A percentile compares a stretch with the other conserved stretches of the same genome.
Evolutionary conservation across 1,284 basidiomycete species (phyloP).

Genomic region (Trametes sp.): DNA sequence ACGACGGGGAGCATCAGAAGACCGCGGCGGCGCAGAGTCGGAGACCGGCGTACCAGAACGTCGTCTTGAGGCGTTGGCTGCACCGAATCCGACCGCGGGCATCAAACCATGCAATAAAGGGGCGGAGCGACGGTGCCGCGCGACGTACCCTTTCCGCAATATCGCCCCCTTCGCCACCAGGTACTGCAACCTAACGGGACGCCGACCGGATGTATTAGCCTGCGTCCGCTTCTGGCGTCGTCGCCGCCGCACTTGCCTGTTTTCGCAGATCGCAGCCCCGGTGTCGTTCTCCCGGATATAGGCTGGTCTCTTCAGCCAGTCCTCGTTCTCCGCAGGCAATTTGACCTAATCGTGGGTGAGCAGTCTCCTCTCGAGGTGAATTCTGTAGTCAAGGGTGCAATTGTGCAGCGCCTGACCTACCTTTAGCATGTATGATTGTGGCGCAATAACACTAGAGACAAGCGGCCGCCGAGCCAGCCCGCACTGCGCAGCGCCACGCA

Average conservation of each 20-base stretch:
- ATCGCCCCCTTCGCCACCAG: constrained; percentile 85
- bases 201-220: constrained; percentile 35
- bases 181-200: constrained; percentile 70
- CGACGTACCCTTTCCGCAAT: constrained; percentile 74
- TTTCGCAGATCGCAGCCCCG: constrained; percentile 79
- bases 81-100: constrained; percentile 25
- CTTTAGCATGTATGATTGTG: constrained; percentile 85
- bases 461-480: constrained; percentile 77
- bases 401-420: constrained; percentile 43
- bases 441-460: constrained; percentile 80
- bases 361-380: background rate
- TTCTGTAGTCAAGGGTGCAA: background rate
- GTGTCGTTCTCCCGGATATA: constrained; percentile 81
- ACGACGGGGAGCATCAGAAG: constrained; percentile 25
- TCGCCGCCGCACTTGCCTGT: constrained; percentile 56
- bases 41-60: constrained; percentile 68
- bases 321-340: constrained; percentile 81
- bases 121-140: constrained; percentile 17
- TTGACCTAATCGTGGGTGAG: constrained; percentile 63
- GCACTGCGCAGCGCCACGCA: constrained; percentile 83
- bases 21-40: constrained; percentile 21
- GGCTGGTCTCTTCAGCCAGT: constrained; percentile 80
- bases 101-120: constrained; percentile 34
- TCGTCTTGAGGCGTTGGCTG: constrained; percentile 79
- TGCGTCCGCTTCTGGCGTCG: constrained; percentile 25